Percentiles rank a stretch among this genome's conserved stretches.
Evolutionary conservation across 371 early-diverging fungal genomes (phyloP).

Genomic region (Quaeritorhiza haematococci): DNA sequence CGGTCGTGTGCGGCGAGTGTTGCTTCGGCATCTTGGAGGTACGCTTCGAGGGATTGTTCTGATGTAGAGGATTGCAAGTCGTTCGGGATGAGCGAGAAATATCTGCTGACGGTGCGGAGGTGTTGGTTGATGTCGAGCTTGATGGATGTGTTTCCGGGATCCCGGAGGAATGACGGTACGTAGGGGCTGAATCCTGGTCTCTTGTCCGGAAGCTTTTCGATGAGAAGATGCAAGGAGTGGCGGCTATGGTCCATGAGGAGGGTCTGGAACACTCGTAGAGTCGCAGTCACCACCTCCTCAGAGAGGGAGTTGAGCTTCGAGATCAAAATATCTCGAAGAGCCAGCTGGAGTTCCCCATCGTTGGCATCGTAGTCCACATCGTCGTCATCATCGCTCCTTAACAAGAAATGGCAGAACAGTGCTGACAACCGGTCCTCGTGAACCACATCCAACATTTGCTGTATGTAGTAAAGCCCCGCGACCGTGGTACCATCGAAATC

Average conservation of each 20-base stretch:
- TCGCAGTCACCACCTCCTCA: slow-evolving; percentile 65
- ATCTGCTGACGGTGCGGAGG: slow-evolving; percentile 60
- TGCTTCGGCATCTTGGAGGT: slow-evolving; percentile 70
- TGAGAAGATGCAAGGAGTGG: slow-evolving; percentile 64
- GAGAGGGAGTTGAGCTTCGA: slow-evolving; percentile 44
- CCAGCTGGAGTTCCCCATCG: slow-evolving; percentile 23
- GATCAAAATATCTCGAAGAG: slow-evolving; percentile 37
- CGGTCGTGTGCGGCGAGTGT: slow-evolving; percentile 54
- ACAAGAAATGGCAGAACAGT: slow-evolving; percentile 67
- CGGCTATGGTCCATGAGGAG: slow-evolving; percentile 72
- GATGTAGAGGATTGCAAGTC: slow-evolving; percentile 51
- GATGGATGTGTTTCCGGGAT: background rate
- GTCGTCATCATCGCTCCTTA: slow-evolving; percentile 36
- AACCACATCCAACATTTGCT: slow-evolving; percentile 68
- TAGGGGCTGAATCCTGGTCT: slow-evolving; percentile 7
- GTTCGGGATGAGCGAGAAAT: slow-evolving; percentile 60
- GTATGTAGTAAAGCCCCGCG: slow-evolving; percentile 83
- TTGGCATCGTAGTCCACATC: slow-evolving; percentile 15
- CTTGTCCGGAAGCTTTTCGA: slow-evolving; percentile 43
- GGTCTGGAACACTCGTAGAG: slow-evolving; percentile 72
- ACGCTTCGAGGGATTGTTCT: slow-evolving; percentile 47
- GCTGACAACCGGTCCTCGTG: slow-evolving; percentile 70
- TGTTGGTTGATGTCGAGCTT: slow-evolving; percentile 52
- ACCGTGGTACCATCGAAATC: slow-evolving; percentile 90
- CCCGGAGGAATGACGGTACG: slow-evolving; percentile 6